These are phyloP conservation scores for Aspergillus homomorphus DNA, from an alignment of 495 filamentous ascomycete genomes.

Conservation along the genomic window DNA sequence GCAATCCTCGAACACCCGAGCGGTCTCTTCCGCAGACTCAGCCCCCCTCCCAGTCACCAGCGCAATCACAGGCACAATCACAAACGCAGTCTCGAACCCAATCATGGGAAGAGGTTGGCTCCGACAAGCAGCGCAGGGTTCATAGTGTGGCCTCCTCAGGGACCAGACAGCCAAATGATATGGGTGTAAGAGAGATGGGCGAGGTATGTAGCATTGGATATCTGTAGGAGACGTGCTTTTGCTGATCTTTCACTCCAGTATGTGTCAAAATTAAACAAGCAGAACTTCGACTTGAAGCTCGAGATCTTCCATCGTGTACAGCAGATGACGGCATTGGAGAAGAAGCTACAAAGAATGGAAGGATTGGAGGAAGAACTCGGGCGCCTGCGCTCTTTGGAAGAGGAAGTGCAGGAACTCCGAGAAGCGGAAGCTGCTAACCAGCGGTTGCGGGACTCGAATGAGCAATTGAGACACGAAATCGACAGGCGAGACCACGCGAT, in stretches of 20 bases:
- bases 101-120: conserved; percentile 31
- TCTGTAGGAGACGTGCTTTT: conserved; percentile 8
- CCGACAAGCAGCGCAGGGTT: conserved; percentile 35
- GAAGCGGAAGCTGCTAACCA: conserved; percentile 50
- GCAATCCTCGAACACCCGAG: conserved; percentile 30
- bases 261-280: conserved; percentile 68
- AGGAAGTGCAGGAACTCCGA: conserved; percentile 59
- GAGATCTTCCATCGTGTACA: conserved; percentile 71
- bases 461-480: conserved; percentile 65
- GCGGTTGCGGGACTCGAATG: conserved; percentile 54
- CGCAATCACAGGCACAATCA: conserved; percentile 14
- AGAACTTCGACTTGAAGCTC: conserved; percentile 88
- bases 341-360: conserved; percentile 64
- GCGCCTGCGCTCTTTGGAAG: conserved; percentile 61
- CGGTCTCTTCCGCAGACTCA: conserved; percentile 12
- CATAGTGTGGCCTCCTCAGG: conserved; percentile 25
- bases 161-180: conserved; percentile 40
- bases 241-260: conserved; percentile 32
- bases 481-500: conserved; percentile 75
- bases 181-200: conserved; percentile 51
- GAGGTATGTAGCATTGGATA: conserved; percentile 30
- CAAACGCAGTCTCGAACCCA: conserved; percentile 24
- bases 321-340: conserved; percentile 63
- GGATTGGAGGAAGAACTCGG: conserved; percentile 65
- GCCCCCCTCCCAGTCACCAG: conserved; percentile 14